A percentile compares a stretch with the other conserved stretches of the same genome.
Evolutionary conservation across 352 stramenopile species (phyloP).

Genomic region (Pythium vanterpoolii): DNA sequence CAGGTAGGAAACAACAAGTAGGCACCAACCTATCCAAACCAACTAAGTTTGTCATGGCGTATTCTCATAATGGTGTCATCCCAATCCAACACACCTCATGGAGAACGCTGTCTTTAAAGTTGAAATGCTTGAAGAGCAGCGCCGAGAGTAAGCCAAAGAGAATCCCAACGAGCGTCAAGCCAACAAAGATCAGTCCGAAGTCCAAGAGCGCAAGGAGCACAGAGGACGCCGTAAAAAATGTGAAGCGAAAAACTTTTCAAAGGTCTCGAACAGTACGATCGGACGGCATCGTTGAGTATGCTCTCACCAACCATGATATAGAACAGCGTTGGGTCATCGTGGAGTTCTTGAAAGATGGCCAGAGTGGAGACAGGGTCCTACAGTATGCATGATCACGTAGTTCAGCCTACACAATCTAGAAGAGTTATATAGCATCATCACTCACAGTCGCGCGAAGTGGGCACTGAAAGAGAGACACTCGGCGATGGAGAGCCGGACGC

Average conservation of each 20-base stretch:
- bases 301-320: conserved; percentile 86
- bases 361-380: conserved; percentile 72
- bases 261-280: conserved; percentile 78
- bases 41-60: no score
- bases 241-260: conserved; percentile 60
- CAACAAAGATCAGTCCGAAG: conserved; percentile 67
- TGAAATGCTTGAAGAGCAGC: conserved; percentile 65
- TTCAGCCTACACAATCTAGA: neutral
- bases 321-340: conserved; percentile 70
- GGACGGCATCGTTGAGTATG: conserved; percentile 80
- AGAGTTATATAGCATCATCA: neutral
- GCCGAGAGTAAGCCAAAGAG: conserved; percentile 46
- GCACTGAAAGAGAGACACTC: conserved; percentile 73
- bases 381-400: neutral
- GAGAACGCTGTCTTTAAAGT: conserved; percentile 54
- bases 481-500: conserved; percentile 44
- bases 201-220: conserved; percentile 37
- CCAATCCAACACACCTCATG: conserved; percentile 38
- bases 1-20: conserved; percentile 38
- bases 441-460: conserved; percentile 58
- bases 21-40: conserved; percentile 20
- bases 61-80: neutral
- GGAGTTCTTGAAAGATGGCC: conserved; percentile 68
- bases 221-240: conserved; percentile 32
- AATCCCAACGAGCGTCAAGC: conserved; percentile 60